phyloP scores from a whole-genome alignment of 2,329 filamentous ascomycete genomes.

The Microdochium trichocladiopsis region DNA sequence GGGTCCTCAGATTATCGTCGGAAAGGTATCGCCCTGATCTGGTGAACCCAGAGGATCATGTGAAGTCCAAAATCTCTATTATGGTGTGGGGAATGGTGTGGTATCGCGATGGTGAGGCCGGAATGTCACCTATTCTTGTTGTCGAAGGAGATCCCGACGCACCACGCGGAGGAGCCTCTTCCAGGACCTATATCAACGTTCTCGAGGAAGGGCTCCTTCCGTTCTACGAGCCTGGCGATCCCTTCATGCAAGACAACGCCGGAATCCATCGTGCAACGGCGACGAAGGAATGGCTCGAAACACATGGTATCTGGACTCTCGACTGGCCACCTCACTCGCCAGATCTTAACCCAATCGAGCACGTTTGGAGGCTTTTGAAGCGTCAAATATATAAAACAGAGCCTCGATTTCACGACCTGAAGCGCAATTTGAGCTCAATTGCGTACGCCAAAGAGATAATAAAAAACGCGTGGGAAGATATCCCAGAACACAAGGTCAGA shows the following conservation, averaged over 20 bases:
- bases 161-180: background rate
- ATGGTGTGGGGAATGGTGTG: background rate
- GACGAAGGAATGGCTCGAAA: background rate
- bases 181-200: constrained; percentile 11
- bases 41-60: background rate
- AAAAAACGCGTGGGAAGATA: no score
- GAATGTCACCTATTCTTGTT: background rate
- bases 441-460: no score
- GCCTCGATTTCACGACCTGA: no score
- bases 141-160: background rate
- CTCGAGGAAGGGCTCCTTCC: background rate
- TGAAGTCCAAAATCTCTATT: background rate
- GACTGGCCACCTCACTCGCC: no score
- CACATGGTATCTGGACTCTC: background rate
- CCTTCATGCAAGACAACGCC: background rate
- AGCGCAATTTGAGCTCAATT: no score
- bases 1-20: background rate
- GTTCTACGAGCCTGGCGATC: background rate
- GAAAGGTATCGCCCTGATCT: background rate
- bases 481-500: no score
- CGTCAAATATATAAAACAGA: no score
- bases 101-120: background rate
- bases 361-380: no score
- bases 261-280: background rate
- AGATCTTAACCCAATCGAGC: no score